Evolutionary conservation across 148 eudicot genomes (phyloP).

Genomic region (Salicornia ramosissima): DNA sequence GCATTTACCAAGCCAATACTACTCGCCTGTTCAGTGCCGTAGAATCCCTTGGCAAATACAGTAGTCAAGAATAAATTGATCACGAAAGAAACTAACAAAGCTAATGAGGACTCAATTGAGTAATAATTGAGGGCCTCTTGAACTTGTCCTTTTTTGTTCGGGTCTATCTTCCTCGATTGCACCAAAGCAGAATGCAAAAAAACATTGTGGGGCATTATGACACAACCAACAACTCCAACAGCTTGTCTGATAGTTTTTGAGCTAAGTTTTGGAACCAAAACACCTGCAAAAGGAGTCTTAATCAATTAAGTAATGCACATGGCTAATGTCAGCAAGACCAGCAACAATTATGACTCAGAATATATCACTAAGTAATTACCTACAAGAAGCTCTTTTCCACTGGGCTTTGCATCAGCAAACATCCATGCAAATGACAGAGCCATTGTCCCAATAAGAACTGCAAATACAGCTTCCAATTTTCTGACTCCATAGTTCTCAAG

Average conservation of each 20-base stretch:
- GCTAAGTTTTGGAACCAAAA: constrained; percentile 68
- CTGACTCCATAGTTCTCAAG: constrained; percentile 92
- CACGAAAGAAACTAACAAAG: constrained; percentile 57
- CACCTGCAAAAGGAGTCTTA: constrained; percentile 43
- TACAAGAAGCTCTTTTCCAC: constrained; percentile 58
- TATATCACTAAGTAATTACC: constrained; percentile 30
- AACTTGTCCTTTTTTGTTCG: constrained; percentile 54
- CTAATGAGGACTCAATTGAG: constrained; percentile 65
- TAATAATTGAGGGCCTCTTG: constrained; percentile 83
- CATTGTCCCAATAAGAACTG: constrained; percentile 69
- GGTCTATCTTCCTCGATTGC: constrained; percentile 72
- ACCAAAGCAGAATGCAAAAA: constrained; percentile 87
- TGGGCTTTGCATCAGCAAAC: constrained; percentile 78
- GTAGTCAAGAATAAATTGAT: constrained; percentile 79
- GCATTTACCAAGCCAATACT: constrained; percentile 75
- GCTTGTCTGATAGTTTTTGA: constrained; percentile 63
- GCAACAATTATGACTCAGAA: neutral
- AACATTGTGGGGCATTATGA: constrained; percentile 85
- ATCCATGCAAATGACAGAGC: constrained; percentile 87
- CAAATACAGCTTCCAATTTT: constrained; percentile 79
- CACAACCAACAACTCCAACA: constrained; percentile 83
- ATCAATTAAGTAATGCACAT: neutral
- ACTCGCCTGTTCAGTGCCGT: constrained; percentile 54
- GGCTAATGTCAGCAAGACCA: neutral
- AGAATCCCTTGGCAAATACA: constrained; percentile 84